A percentile compares a stretch with the other conserved stretches of the same genome.
These are phyloP conservation scores for Alternaria alternata DNA, from an alignment of 2,329 filamentous ascomycete species.

Conservation along the genomic window DNA sequence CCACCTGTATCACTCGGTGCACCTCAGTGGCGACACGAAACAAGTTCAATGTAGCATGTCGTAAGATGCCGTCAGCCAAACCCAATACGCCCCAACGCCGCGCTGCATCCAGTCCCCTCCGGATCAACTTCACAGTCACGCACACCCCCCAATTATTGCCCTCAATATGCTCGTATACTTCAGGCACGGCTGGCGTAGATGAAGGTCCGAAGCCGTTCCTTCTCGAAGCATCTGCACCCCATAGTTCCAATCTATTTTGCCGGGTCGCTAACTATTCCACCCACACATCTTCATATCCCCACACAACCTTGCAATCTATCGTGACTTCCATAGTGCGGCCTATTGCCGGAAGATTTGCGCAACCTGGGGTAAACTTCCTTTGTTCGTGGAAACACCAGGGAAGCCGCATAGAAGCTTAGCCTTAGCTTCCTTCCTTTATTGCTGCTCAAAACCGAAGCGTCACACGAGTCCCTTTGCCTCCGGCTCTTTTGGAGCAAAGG, in stretches of 20 bases:
- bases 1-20: slow-evolving; percentile 36
- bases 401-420: slow-evolving; percentile 26
- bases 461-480: slow-evolving; percentile 22
- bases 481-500: slow-evolving; percentile 24
- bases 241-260: slow-evolving; percentile 45
- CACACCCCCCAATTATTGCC: slow-evolving; percentile 26
- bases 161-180: slow-evolving; percentile 27
- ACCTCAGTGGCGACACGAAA: slow-evolving; percentile 41
- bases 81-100: slow-evolving; percentile 29
- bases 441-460: slow-evolving; percentile 28
- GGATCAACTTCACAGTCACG: slow-evolving; percentile 24
- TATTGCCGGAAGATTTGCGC: slow-evolving; percentile 44
- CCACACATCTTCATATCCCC: slow-evolving; percentile 39
- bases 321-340: slow-evolving; percentile 26
- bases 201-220: slow-evolving; percentile 23
- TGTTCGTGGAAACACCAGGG: slow-evolving; percentile 32
- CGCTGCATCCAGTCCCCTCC: slow-evolving; percentile 23
- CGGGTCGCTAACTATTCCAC: slow-evolving; percentile 26
- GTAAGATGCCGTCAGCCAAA: slow-evolving; percentile 39
- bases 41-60: slow-evolving; percentile 33
- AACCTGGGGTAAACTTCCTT: slow-evolving; percentile 43
- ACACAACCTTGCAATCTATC: slow-evolving; percentile 41
- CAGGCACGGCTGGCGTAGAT: slow-evolving; percentile 17
- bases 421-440: slow-evolving; percentile 27
- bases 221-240: slow-evolving; percentile 46